A percentile compares a stretch with the other conserved stretches of the same genome.
Conservation (phyloP, 78 protist genomes). For the Dictyostelium brefeldianum region DNA sequence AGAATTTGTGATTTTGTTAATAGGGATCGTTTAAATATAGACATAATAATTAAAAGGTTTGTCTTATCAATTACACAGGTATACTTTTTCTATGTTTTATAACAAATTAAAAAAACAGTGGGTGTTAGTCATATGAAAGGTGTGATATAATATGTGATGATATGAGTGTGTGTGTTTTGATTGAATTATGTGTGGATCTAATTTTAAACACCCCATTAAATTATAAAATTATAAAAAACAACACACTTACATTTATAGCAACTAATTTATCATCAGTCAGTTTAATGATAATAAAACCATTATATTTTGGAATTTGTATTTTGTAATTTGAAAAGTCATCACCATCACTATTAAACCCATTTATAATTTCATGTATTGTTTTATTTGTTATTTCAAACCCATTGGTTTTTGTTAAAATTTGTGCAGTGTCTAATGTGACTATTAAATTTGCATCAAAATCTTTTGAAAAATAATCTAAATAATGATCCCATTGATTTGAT, state of each 20-base stretch:
- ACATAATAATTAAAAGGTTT: slow-evolving; percentile 3
- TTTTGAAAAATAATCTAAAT: slow-evolving; percentile 6
- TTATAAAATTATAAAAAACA: neutral
- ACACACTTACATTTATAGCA: neutral
- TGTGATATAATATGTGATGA: too few relatives aligned
- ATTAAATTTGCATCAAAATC: neutral
- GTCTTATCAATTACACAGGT: neutral
- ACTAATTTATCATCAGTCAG: neutral
- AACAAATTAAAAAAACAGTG: neutral
- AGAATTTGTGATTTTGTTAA: neutral
- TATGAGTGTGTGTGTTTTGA: too few relatives aligned
- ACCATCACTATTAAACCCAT: neutral
- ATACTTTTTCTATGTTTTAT: neutral
- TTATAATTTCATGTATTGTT: neutral
- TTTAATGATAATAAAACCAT: neutral
- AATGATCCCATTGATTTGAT: neutral
- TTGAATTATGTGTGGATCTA: too few relatives aligned
- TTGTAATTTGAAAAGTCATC: neutral
- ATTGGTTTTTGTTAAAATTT: neutral
- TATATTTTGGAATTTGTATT: neutral
- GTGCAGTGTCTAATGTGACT: neutral
- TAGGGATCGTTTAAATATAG: neutral
- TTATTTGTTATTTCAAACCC: neutral
- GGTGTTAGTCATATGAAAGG: too few relatives aligned
- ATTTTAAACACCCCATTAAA: too few relatives aligned